Evolutionary conservation across 169 alveolate genomes (phyloP), one percentile per base, ranked within the genome.

Genomic region (Miamiensis avidus): DNA sequence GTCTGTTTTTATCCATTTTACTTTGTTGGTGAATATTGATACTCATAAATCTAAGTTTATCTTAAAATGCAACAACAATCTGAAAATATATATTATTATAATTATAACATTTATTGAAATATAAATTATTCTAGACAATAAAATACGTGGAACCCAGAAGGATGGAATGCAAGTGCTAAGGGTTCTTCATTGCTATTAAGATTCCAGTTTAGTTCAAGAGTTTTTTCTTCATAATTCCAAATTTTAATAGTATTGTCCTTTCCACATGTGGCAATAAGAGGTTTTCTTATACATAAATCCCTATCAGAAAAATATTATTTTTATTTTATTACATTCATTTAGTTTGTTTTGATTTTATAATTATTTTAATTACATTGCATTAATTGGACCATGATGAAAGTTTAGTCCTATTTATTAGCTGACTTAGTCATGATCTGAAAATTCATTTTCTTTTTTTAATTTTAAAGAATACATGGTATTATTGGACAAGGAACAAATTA

Each of bases 221-320:
- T 91, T 89, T 91, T 94, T 85, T 95, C 94, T 64, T 90, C 89
- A 85, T 95, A 98, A 93, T 98, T 96, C 98, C 99, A 98, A 28
- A 97, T 95, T 32, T 98, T 91, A n/a, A 98, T 97, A 64, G 97
- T 91, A 85, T 95, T 95, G 91, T 98, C 99, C n/a, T 89, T 87
- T n/a, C 98, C 96, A 86, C 99, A 98, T 65, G 99, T 96, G 65
- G 95, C 98, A n/a, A 96, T 91, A 69, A 97, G 85, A 0, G 98
- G 98, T 91, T 96, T 98, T 81, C 97, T 93, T 31, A 94, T 94
- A 77, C 99, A 97, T 27, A 95, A 93, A 87, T 97, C 99, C 96
- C 94, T 69, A 92, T 91, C 73, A 94, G 91, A 73, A 15, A 29
- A 73, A 15, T 73, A n/a, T 73, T n/a, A n/a, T 73, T 73, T 73